Percentiles rank a stretch among this genome's conserved stretches.
Evolutionary conservation across 495 filamentous ascomycete genomes (phyloP).

Genomic region (Cudoniella acicularis): DNA sequence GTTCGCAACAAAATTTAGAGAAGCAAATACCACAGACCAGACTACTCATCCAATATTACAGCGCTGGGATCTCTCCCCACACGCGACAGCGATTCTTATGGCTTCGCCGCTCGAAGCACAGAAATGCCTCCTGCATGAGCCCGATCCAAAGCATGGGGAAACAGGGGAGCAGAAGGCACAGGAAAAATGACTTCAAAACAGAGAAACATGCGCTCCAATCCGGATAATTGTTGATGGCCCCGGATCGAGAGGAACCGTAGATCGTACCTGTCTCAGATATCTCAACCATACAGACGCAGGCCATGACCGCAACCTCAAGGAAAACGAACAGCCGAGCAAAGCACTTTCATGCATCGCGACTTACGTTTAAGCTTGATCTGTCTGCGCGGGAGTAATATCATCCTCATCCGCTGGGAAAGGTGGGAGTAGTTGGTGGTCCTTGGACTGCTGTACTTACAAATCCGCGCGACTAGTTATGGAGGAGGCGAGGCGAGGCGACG

Average conservation of each 20-base stretch:
- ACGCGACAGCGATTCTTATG: neutral
- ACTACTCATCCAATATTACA: too few species aligned
- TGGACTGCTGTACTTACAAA: neutral
- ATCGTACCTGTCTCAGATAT: conserved; percentile 10
- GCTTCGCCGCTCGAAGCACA: neutral
- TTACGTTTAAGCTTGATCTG: neutral
- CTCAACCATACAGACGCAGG: neutral
- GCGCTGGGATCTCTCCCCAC: too few species aligned
- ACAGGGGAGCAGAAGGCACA: neutral
- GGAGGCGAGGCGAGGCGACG: neutral
- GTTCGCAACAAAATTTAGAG: too few species aligned
- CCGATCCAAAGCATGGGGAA: conserved; percentile 11
- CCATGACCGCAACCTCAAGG: neutral
- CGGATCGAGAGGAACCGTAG: neutral
- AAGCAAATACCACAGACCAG: too few species aligned
- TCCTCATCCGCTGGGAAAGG: neutral
- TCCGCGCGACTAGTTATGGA: too few species aligned
- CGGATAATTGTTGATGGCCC: neutral
- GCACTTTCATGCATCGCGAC: neutral
- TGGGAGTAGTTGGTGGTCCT: too few species aligned
- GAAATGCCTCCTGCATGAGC: neutral
- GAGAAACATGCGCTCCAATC: conserved; percentile 10
- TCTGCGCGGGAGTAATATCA: neutral
- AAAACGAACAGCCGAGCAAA: conserved; percentile 12
- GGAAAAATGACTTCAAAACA: neutral